phyloP scores from a whole-genome alignment of 164 flowering plant species.

The Vitis vinifera region ASM3070453v1 NC_081808.1:24345001-24345500 shows the following conservation, averaged over 20 bases:
- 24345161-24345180: background rate
- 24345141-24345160: background rate
- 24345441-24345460: constrained; percentile 15
- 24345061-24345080: background rate
- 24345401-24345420: constrained; percentile 13
- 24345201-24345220: background rate
- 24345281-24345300: constrained; percentile 1
- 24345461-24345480: background rate
- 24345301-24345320: background rate
- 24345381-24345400: background rate
- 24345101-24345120: no score
- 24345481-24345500: background rate
- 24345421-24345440: constrained; percentile 7
- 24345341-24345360: constrained; percentile 23
- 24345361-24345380: background rate
- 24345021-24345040: constrained; percentile 97
- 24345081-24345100: background rate
- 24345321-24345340: constrained; percentile 4
- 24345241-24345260: constrained; percentile 1
- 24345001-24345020: constrained; percentile 92
- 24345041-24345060: background rate
- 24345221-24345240: constrained; percentile 15
- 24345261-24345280: constrained; percentile 15
- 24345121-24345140: no score
- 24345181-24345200: constrained; percentile 1